Conservation (phyloP, 1,284 basidiomycete species). For the Meira nashicola region DNA sequence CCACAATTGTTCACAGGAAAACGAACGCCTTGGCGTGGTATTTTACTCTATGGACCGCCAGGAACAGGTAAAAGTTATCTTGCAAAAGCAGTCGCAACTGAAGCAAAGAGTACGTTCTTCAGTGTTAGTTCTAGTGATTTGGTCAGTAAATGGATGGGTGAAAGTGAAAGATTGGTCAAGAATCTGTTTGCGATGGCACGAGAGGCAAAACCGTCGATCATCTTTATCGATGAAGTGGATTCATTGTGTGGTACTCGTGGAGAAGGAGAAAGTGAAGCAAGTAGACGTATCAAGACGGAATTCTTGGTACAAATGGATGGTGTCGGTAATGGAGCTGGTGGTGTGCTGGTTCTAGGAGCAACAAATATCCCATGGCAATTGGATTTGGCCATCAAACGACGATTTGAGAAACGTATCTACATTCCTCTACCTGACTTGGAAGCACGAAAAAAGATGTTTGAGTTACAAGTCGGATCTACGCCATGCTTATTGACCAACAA, state of each 20-base stretch:
- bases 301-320: constrained; percentile 96
- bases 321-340: constrained; percentile 87
- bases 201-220: constrained; percentile 93
- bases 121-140: constrained; percentile 90
- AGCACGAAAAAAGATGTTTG: constrained; percentile 91
- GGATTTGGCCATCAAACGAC: constrained; percentile 94
- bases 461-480: constrained; percentile 88
- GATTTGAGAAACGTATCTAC: constrained; percentile 97
- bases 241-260: constrained; percentile 90
- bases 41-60: constrained; percentile 79
- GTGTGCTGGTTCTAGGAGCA: constrained; percentile 95
- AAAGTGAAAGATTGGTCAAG: constrained; percentile 91
- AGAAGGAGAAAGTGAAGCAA: constrained; percentile 93
- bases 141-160: constrained; percentile 99
- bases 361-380: constrained; percentile 83
- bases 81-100: constrained; percentile 96
- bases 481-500: constrained; percentile 75
- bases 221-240: constrained; percentile 98
- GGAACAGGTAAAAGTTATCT: constrained; percentile 65
- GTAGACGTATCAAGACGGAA: constrained; percentile 94
- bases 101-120: constrained; percentile 96
- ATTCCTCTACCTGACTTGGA: constrained; percentile 92
- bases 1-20: constrained; percentile 97
- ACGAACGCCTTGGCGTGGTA: constrained; percentile 68
- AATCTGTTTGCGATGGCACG: constrained; percentile 94